Evolutionary conservation across 2,329 filamentous ascomycete species (phyloP), one percentile per base, ranked within the genome.

Genomic region (Pestalotiopsis fici): DNA sequence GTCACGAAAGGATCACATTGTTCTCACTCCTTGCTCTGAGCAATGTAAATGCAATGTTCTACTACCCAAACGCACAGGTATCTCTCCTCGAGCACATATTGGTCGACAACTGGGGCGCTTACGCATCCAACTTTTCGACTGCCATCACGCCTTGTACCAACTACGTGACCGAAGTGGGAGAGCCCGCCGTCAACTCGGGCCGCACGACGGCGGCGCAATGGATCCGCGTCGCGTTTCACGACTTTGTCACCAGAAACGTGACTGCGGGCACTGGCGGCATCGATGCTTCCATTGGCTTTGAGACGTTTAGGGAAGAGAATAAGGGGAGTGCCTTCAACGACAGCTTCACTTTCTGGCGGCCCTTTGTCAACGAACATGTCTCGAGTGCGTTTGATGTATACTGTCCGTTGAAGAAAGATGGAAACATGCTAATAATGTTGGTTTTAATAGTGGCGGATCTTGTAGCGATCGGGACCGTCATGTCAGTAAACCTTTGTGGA

Each of bases 261-360:
- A 62, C 28, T 1, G 70, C 71, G 3, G 74, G 74, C 3, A 75
- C 74, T 1, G 74, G 75, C 7, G 75, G 75, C 2, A 11, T 77
- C n/a, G 75, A 76, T 50, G 74, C 74, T 2, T 75, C 73, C 59
- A 76, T 76, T 50, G 72, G 73, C 9, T 76, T 75, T 64, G 74
- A 77, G 73, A 75, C 73, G 2, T 64, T 15, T 18, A 71, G 74
- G 23, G 72, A 64, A 3, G 74, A 76, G 66, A 76, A 76, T 59
- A 70, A 68, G 55, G 74, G 75, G 12, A 67, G 66, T 21, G 74
- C 74, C 4, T 76, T 76, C 37, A 75, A 77, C 21, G 72, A 76
- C 57, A 76, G 72, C 62, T 75, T 74, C 39, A 65, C 63, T 1
- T 65, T 65, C 23, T 65, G 63, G 63, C n/a, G 54, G 12, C 74